Conservation (phyloP, 116 monocot species). For the Papilionanthe hybrid region DNA sequence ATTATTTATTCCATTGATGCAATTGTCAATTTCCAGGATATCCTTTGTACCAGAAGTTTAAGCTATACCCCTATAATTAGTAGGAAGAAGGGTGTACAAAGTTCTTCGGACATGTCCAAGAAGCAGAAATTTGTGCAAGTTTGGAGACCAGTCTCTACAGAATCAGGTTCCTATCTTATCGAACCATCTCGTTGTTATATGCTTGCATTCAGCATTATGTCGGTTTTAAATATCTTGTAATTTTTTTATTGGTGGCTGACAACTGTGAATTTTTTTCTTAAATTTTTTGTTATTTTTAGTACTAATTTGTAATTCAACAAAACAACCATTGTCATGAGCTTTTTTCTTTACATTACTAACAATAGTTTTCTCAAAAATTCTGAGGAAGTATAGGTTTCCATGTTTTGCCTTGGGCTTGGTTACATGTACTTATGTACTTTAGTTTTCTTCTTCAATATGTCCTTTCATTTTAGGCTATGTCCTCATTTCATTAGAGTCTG, state of each 20-base stretch:
- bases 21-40: neutral
- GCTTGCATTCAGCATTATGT: neutral
- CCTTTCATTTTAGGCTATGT: no score
- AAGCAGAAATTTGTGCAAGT: conserved; percentile 3
- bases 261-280: neutral
- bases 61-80: neutral
- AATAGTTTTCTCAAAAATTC: neutral
- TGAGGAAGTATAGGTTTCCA: neutral
- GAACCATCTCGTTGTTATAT: neutral
- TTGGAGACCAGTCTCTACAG: conserved; percentile 22
- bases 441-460: neutral
- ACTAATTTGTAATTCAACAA: neutral
- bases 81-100: conserved; percentile 1
- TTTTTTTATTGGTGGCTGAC: neutral
- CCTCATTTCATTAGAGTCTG: neutral
- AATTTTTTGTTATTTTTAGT: neutral
- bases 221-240: neutral
- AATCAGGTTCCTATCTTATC: conserved; percentile 11
- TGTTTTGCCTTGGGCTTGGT: neutral
- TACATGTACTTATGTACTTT: no score
- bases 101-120: conserved; percentile 1
- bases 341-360: neutral
- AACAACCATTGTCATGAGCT: neutral
- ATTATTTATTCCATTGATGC: neutral
- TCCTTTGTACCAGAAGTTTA: neutral